Evolutionary conservation across 495 filamentous ascomycete species (phyloP).

Genomic region (Astrothelium subdiscretum): DNA sequence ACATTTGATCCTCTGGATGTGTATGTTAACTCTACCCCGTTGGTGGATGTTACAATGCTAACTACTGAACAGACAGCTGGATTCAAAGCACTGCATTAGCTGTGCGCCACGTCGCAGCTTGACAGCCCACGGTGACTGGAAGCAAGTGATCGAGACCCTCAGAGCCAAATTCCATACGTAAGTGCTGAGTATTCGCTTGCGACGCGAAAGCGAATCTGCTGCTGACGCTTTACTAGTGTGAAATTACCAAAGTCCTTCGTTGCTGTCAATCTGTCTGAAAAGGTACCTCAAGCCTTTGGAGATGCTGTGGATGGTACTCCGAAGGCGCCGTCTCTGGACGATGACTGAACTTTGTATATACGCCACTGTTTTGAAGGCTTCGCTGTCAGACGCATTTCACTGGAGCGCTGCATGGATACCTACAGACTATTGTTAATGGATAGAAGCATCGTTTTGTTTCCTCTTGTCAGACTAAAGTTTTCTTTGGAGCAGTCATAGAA

Average conservation of each 20-base stretch:
- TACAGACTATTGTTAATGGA: no score
- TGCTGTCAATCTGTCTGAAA: conserved; percentile 79
- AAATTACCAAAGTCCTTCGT: conserved; percentile 91
- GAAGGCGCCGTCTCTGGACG: not conserved
- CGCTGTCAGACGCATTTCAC: not conserved
- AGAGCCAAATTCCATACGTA: conserved; percentile 90
- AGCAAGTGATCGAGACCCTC: conserved; percentile 83
- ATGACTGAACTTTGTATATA: not conserved
- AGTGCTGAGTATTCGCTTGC: conserved; percentile 24
- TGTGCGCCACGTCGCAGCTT: conserved; percentile 79
- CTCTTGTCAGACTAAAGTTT: no score
- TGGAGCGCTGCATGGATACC: not conserved
- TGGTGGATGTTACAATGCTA: not conserved
- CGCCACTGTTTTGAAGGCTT: not conserved
- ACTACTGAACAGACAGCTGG: conserved; percentile 46
- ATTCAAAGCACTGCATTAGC: conserved; percentile 88
- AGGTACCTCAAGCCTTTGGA: conserved; percentile 30
- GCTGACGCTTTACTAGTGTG: conserved; percentile 42
- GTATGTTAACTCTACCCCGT: conserved; percentile 14
- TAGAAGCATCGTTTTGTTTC: no score
- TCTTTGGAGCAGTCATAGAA: no score
- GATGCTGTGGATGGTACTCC: not conserved
- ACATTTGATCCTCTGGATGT: conserved; percentile 91
- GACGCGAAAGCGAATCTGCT: not conserved
- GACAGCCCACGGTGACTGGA: conserved; percentile 91